Percentiles rank a stretch among this genome's conserved stretches.
Evolutionary conservation across 1,284 basidiomycete genomes (phyloP).

Genomic region (Ustilago crameri): DNA sequence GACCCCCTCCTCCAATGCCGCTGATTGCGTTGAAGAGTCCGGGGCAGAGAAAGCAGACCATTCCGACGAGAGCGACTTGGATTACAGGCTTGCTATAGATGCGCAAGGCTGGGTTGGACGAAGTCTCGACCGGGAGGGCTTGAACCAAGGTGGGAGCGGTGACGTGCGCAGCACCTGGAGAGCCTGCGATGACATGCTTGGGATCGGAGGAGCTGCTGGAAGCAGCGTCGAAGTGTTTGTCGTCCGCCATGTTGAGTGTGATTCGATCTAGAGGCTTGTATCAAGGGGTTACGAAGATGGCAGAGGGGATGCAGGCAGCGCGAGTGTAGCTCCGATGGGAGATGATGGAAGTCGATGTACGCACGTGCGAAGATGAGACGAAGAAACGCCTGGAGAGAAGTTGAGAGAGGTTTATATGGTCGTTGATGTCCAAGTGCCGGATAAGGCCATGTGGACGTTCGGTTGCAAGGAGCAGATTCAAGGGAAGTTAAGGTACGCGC

Average conservation of each 20-base stretch:
- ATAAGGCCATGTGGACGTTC: background rate
- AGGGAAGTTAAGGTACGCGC: background rate
- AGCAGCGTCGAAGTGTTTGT: conserved; percentile 32
- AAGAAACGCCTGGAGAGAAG: too few relatives aligned
- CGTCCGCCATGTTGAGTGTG: conserved; percentile 24
- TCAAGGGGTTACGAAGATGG: too few relatives aligned
- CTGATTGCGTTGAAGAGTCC: conserved; percentile 73
- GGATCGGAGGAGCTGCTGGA: conserved; percentile 32
- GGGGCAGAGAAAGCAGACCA: conserved; percentile 70
- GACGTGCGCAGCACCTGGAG: conserved; percentile 12
- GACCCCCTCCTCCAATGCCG: conserved; percentile 71
- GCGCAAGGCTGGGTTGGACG: conserved; percentile 28
- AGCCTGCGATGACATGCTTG: conserved; percentile 6
- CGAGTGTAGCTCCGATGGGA: too few relatives aligned
- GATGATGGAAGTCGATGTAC: too few relatives aligned
- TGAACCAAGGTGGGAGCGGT: conserved; percentile 24
- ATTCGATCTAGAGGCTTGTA: background rate
- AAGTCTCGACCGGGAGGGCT: conserved; percentile 12
- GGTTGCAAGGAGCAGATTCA: background rate
- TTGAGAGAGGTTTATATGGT: background rate
- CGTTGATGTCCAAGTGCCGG: background rate
- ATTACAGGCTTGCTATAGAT: conserved; percentile 29
- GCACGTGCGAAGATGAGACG: too few relatives aligned
- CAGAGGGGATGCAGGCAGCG: too few relatives aligned
- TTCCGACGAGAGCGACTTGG: conserved; percentile 40